Evolutionary conservation across 2,329 filamentous ascomycete genomes (phyloP).

Genomic region (Fusarium lateritium): DNA sequence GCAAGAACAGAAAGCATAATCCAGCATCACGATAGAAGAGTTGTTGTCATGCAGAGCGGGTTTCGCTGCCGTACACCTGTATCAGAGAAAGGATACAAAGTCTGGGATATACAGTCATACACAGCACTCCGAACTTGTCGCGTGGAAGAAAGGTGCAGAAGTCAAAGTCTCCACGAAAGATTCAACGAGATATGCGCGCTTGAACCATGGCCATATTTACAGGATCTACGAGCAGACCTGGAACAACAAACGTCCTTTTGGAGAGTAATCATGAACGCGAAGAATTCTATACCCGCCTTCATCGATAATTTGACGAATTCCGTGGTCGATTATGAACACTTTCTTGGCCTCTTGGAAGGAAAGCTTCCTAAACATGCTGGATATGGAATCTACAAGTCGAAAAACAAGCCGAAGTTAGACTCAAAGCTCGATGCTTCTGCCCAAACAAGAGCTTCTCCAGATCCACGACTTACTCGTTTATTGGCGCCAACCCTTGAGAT

Average conservation of each 20-base stretch:
- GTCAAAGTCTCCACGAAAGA: constrained; percentile 6
- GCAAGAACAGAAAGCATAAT: rapidly evolving
- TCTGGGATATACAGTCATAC: constrained; percentile 4
- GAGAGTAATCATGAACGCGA: not conserved
- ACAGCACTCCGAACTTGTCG: not conserved
- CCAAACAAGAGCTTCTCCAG: not conserved
- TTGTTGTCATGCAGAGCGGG: constrained; percentile 6
- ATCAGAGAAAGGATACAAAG: not conserved
- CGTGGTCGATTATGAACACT: not conserved
- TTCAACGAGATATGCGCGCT: constrained; percentile 1
- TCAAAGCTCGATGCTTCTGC: not conserved
- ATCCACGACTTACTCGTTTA: not conserved
- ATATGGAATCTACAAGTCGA: constrained; percentile 1
- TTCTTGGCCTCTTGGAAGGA: not conserved
- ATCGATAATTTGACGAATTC: rapidly evolving
- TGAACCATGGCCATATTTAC: not conserved
- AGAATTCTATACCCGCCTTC: rapidly evolving
- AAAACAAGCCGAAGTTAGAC: constrained; percentile 4
- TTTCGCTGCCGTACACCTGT: constrained; percentile 11
- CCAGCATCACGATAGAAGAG: not conserved
- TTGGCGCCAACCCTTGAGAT: not conserved
- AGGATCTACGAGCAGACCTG: constrained; percentile 3
- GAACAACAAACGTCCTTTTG: constrained; percentile 6
- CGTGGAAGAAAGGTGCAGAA: constrained; percentile 4
- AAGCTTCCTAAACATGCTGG: not conserved